A percentile compares a stretch with the other conserved stretches of the same genome.
These are phyloP conservation scores for Rauvolfia tetraphylla DNA, from an alignment of 257 asterid species.

Conservation along the genomic window DNA sequence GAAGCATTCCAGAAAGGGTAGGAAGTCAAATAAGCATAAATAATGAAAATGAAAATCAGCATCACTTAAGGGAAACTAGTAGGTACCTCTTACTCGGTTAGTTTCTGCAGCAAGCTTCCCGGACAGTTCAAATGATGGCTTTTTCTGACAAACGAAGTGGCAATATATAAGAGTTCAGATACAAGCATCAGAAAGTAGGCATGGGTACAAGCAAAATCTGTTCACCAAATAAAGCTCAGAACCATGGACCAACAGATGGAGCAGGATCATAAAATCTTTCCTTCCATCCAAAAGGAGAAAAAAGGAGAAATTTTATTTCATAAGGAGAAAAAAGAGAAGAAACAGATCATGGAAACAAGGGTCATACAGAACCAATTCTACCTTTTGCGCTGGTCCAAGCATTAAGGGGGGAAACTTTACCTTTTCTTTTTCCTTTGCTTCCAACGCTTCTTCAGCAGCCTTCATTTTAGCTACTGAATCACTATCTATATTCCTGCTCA, in stretches of 20 bases:
- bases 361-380: background rate
- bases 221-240: background rate
- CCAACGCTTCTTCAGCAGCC: conserved; percentile 75
- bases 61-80: conserved; percentile 9
- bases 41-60: background rate
- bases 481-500: conserved; percentile 56
- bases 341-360: background rate
- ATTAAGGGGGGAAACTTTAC: conserved; percentile 23
- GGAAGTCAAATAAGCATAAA: background rate
- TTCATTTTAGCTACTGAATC: conserved; percentile 83
- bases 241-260: background rate
- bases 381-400: background rate
- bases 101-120: conserved; percentile 99
- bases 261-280: background rate
- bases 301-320: background rate
- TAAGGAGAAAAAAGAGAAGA: background rate
- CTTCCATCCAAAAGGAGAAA: background rate
- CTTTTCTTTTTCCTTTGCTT: conserved; percentile 76
- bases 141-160: conserved; percentile 56
- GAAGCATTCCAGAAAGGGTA: background rate
- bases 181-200: conserved; percentile 1
- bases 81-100: conserved; percentile 79
- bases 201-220: background rate
- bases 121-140: conserved; percentile 96
- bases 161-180: conserved; percentile 10